Conservation (phyloP, 2,329 filamentous ascomycete genomes). For the Gnomoniopsis sp. region DNA sequence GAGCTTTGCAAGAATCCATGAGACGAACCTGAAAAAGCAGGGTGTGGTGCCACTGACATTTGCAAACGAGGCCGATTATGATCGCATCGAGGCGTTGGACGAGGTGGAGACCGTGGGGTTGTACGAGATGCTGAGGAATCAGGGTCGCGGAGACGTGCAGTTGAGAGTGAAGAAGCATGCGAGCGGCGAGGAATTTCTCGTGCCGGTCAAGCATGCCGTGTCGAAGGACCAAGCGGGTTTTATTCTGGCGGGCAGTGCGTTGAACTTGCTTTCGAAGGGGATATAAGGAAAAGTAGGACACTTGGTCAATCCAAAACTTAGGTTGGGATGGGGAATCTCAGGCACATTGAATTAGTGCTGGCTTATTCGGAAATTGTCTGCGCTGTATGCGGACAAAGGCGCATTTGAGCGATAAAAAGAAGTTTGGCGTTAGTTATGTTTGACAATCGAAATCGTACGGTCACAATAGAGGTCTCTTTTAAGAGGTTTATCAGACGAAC, state of each 20-base stretch:
- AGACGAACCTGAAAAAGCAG: constrained; percentile 95
- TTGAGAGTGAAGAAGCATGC: constrained; percentile 61
- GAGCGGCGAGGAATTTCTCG: constrained; percentile 60
- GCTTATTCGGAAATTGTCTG: neutral
- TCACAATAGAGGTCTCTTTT: constrained; percentile 4
- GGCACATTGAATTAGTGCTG: neutral
- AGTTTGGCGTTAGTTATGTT: too few species aligned
- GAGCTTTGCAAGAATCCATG: constrained; percentile 85
- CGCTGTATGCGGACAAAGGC: too few species aligned
- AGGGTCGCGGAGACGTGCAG: constrained; percentile 73
- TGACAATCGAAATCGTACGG: neutral
- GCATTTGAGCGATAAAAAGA: too few species aligned
- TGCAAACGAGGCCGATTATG: constrained; percentile 83
- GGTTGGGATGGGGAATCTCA: neutral
- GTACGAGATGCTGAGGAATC: constrained; percentile 73
- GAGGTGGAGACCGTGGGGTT: constrained; percentile 78
- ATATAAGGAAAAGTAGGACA: neutral
- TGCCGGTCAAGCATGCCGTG: constrained; percentile 83
- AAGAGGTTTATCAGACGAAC: too few species aligned
- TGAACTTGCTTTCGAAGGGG: constrained; percentile 79
- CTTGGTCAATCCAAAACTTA: neutral
- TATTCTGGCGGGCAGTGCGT: constrained; percentile 86
- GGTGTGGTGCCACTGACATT: constrained; percentile 94
- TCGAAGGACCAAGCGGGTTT: constrained; percentile 89
- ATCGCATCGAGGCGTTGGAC: constrained; percentile 78